phyloP scores from a whole-genome alignment of 2,329 filamentous ascomycete genomes.

The Paraconiothyrium sp. region DNA sequence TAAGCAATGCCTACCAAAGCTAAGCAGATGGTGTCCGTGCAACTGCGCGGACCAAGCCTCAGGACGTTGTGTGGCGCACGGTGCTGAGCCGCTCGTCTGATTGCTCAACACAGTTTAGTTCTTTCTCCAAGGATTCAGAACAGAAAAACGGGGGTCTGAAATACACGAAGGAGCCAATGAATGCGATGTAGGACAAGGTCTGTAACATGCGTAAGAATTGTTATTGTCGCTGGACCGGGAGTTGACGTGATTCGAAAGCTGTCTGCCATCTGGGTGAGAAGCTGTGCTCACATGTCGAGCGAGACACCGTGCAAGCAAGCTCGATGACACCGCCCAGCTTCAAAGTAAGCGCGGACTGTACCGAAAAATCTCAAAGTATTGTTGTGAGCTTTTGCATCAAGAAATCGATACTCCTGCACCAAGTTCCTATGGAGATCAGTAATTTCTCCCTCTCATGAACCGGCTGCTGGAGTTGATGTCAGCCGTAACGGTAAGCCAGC shows the following conservation, averaged over 20 bases:
- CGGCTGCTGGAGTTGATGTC: too few species aligned
- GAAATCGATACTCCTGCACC: too few species aligned
- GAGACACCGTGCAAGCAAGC: background rate
- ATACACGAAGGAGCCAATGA: constrained; percentile 5
- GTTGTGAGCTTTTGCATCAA: too few species aligned
- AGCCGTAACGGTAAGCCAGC: too few species aligned
- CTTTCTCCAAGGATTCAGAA: background rate
- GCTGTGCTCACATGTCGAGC: background rate
- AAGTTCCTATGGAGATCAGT: too few species aligned
- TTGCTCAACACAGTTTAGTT: constrained; percentile 16
- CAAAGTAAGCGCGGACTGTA: too few species aligned
- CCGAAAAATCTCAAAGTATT: too few species aligned
- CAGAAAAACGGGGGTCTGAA: background rate
- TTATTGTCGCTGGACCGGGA: background rate
- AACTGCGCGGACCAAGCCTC: constrained; percentile 10
- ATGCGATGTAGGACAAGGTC: background rate
- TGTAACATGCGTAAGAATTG: background rate
- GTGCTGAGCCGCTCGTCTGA: constrained; percentile 10
- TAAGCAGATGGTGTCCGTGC: constrained; percentile 1
- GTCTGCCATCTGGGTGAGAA: background rate
- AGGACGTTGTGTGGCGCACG: constrained; percentile 3
- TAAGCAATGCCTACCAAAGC: background rate
- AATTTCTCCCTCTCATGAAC: too few species aligned
- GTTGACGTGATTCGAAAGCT: background rate
- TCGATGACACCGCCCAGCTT: too few species aligned